Conservation (phyloP, 1,284 basidiomycete genomes). For the Volvariella surrecta region DNA sequence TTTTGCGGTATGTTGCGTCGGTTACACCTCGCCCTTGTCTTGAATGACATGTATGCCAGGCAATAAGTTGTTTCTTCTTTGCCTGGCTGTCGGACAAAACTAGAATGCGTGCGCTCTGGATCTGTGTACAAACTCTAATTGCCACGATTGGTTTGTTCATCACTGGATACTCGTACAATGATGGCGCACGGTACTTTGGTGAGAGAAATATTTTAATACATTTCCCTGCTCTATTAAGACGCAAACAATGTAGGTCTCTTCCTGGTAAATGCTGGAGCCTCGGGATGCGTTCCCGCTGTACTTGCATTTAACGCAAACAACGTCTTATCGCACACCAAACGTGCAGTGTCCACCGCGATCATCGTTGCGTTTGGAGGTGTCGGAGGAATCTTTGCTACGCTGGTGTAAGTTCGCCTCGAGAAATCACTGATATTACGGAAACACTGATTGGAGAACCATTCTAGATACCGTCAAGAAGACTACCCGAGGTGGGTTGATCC, state of each 20-base stretch:
- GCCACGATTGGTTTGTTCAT: conserved; percentile 30
- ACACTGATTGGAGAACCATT: conserved; percentile 16
- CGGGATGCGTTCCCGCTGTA: conserved; percentile 35
- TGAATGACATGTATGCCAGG: conserved; percentile 16
- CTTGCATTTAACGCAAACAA: conserved; percentile 42
- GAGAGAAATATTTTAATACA: conserved; percentile 6
- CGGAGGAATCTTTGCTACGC: conserved; percentile 31
- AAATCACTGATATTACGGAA: not conserved
- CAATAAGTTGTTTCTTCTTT: conserved; percentile 29
- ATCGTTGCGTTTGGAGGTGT: conserved; percentile 32
- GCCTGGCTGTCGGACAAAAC: conserved; percentile 36
- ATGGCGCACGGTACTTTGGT: conserved; percentile 34
- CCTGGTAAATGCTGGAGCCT: conserved; percentile 31
- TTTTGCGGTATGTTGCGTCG: conserved; percentile 26
- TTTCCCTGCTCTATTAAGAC: not conserved
- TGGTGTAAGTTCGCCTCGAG: not conserved
- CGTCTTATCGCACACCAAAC: conserved; percentile 30
- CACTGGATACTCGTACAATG: conserved; percentile 25
- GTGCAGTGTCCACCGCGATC: conserved; percentile 34
- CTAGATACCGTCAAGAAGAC: conserved; percentile 31
- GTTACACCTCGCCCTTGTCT: not conserved
- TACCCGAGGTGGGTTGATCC: conserved; percentile 17
- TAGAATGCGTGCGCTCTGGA: conserved; percentile 29
- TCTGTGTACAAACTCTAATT: conserved; percentile 29
- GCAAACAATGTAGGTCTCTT: conserved; percentile 32